phyloP scores from a whole-genome alignment of 768 basidiomycete species.

The Suillus hirtellus region DNA sequence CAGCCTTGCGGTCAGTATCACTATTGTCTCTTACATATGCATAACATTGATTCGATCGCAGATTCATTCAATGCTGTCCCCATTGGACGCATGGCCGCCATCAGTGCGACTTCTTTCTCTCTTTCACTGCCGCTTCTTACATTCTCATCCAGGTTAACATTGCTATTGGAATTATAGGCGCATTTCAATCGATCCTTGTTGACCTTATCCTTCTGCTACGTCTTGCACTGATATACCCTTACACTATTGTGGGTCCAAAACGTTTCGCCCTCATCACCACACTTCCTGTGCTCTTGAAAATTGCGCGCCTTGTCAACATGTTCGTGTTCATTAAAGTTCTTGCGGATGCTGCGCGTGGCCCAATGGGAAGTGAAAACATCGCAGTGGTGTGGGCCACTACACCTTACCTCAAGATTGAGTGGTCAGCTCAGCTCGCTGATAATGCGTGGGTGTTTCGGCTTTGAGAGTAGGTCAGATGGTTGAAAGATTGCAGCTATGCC shows the following conservation, averaged over 20 bases:
- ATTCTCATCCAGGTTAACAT: conserved; percentile 17
- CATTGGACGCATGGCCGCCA: conserved; percentile 2
- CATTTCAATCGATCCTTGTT: conserved; percentile 30
- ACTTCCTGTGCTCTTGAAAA: conserved; percentile 32
- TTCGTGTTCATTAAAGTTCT: conserved; percentile 1
- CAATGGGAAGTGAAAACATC: conserved; percentile 3
- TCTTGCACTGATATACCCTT: conserved; percentile 37
- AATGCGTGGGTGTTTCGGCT: neutral
- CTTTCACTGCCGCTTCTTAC: neutral
- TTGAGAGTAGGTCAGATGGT: neutral
- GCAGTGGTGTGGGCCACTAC: conserved; percentile 9
- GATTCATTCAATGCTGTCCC: conserved; percentile 2
- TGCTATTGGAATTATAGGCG: conserved; percentile 23
- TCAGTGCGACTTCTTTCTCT: neutral
- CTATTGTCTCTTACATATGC: conserved; percentile 13
- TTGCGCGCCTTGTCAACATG: conserved; percentile 24
- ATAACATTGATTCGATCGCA: neutral
- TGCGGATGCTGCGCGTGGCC: conserved; percentile 7
- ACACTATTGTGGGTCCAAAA: conserved; percentile 16
- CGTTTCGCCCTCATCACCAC: conserved; percentile 25
- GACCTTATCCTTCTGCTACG: conserved; percentile 42
- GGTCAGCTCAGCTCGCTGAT: conserved; percentile 2
- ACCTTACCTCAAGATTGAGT: conserved; percentile 7
- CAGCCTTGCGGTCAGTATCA: neutral
- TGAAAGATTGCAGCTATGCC: neutral